Evolutionary conservation across 78 protist genomes (phyloP), one percentile per base, ranked within the genome.

Genomic region (Mastigamoeba balamuthi): DNA sequence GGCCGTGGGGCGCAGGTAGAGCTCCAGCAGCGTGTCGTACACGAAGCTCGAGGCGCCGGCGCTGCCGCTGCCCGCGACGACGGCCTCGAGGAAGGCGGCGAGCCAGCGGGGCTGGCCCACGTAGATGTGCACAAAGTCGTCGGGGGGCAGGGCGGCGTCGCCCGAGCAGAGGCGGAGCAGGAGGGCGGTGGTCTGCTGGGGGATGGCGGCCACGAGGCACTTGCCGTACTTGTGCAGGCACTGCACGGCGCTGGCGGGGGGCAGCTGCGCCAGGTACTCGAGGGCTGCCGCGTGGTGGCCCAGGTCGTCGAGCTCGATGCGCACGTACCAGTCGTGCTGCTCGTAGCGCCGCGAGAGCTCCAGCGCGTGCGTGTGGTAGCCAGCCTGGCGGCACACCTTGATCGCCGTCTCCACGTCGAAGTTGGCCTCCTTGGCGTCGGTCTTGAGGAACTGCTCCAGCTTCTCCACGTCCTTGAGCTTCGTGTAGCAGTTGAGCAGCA

Each of bases 401-500:
- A 94, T 94, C 8, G 98, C 98, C 4, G 95, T 94, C 37, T 88
- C 93, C 0, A 92, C 86, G 41, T 94, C 94, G 41, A 87, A 92
- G 69, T 64, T 69, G 27, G 69, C 29, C 38, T 90, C 94, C 28
- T 63, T 40, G 40, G 91, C 23, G 66, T 74, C 27, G 29, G 0
- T 78, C 85, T 80, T 83, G 76, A 94, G 86, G 58, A 94, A 94
- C 41, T 72, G 91, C 41, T 90, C 93, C 25, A 94, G 69, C 25
- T 82, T 80, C 69, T 65, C 43, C 4, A 64, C 94, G 65, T 95
- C 92, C 75, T 90, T 89, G 27, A 93, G 87, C 82, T 93, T 93
- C 33, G 98, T 91, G 87, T 95, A 95, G 82, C 98, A 95, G 42
- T 95, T 91, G 48, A 95, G 80, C 10, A 95, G 83, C 9, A 95